Evolutionary conservation across 306 rosid species (phyloP).

Genomic region (Canavalia ensiformis): DNA sequence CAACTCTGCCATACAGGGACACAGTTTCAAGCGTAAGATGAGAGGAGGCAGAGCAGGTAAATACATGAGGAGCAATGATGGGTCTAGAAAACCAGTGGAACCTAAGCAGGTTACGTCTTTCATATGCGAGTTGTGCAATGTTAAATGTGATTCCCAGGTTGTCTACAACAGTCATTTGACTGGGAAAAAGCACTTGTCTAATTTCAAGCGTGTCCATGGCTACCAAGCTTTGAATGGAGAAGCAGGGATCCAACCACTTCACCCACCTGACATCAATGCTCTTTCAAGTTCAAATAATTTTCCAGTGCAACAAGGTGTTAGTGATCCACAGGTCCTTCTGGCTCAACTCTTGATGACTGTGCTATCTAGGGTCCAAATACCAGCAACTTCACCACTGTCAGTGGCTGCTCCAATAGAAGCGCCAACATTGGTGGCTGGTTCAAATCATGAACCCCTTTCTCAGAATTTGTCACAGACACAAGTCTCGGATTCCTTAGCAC

Average conservation of each 20-base stretch:
- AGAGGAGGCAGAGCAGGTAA: conserved; percentile 64
- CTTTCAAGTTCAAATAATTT: conserved; percentile 46
- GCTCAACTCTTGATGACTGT: conserved; percentile 67
- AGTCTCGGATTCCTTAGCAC: neutral
- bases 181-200: conserved; percentile 67
- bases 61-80: conserved; percentile 55
- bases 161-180: conserved; percentile 72
- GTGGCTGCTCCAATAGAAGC: conserved; percentile 22
- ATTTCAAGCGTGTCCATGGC: conserved; percentile 61
- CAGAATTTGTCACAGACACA: conserved; percentile 7
- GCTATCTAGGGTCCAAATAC: conserved; percentile 54
- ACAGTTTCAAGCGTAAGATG: conserved; percentile 65
- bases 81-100: conserved; percentile 58
- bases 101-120: conserved; percentile 54
- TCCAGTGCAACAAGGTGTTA: conserved; percentile 57
- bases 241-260: conserved; percentile 55
- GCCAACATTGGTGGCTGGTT: conserved; percentile 13
- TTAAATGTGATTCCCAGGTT: conserved; percentile 73
- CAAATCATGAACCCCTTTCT: conserved; percentile 13
- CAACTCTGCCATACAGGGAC: conserved; percentile 53
- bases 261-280: conserved; percentile 51
- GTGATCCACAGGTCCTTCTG: conserved; percentile 67
- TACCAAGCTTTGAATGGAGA: conserved; percentile 57
- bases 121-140: conserved; percentile 76
- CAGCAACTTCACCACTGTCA: conserved; percentile 10